These are phyloP conservation scores for Psilocybe mexicana DNA, from an alignment of 1,284 basidiomycete genomes.

Conservation along the genomic window DNA sequence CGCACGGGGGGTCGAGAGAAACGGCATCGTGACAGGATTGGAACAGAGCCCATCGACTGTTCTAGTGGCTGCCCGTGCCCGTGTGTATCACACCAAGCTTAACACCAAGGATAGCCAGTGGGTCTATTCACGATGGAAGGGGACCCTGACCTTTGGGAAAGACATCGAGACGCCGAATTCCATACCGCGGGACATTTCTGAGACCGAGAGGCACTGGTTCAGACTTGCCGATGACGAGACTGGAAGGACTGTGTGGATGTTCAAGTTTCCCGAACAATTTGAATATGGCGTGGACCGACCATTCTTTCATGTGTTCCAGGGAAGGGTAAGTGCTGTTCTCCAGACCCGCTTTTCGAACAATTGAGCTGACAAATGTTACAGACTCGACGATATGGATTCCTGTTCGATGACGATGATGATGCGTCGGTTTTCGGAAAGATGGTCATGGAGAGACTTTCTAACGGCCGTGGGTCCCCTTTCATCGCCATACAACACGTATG, in stretches of 20 bases:
- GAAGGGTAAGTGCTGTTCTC: slow-evolving; percentile 57
- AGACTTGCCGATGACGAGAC: slow-evolving; percentile 74
- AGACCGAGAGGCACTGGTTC: slow-evolving; percentile 46
- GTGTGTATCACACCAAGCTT: slow-evolving; percentile 28
- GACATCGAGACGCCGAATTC: slow-evolving; percentile 21
- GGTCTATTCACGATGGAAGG: slow-evolving; percentile 28
- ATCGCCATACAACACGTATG: slow-evolving; percentile 43
- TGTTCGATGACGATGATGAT: slow-evolving; percentile 64
- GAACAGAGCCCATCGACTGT: slow-evolving; percentile 25
- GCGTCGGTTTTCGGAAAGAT: slow-evolving; percentile 23
- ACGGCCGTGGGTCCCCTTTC: slow-evolving; percentile 28
- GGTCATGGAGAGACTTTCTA: slow-evolving; percentile 20
- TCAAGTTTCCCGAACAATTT: slow-evolving; percentile 79
- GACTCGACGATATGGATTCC: slow-evolving; percentile 80
- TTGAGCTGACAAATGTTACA: slow-evolving; percentile 26
- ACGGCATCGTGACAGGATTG: slow-evolving; percentile 19
- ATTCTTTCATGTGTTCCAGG: slow-evolving; percentile 70
- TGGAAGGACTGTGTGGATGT: slow-evolving; percentile 85
- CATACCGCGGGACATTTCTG: slow-evolving; percentile 16
- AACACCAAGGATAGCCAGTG: slow-evolving; percentile 25
- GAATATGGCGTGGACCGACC: slow-evolving; percentile 86
- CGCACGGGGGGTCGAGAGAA: slow-evolving; percentile 20
- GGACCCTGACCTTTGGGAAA: slow-evolving; percentile 24
- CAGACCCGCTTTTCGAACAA: too few relatives aligned
- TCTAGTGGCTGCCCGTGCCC: slow-evolving; percentile 25